Percentiles rank a stretch among this genome's conserved stretches.
Evolutionary conservation across 805 yeast species (phyloP).

Genomic region (Zygotorulaspora chibaensis): DNA sequence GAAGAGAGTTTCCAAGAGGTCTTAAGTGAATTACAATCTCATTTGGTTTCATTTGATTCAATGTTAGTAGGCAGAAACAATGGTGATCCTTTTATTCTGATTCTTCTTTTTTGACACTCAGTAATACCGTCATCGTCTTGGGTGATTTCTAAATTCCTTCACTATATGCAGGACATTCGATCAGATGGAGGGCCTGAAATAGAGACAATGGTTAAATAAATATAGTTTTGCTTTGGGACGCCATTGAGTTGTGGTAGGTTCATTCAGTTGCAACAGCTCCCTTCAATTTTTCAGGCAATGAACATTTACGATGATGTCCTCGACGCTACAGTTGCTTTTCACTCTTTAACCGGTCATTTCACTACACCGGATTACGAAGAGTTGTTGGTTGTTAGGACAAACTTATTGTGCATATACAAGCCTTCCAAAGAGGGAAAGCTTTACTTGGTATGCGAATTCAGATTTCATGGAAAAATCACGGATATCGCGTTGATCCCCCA

Average conservation of each 20-base stretch:
- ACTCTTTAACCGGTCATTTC: conserved; percentile 51
- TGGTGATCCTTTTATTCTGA: too few species aligned
- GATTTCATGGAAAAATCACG: conserved; percentile 64
- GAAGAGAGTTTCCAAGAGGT: too few species aligned
- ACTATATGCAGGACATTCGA: too few species aligned
- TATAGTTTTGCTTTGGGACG: neutral
- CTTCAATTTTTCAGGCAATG: conserved; percentile 44
- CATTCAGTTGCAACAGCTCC: too few species aligned
- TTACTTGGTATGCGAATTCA: conserved; percentile 55
- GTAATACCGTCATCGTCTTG: neutral
- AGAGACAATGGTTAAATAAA: neutral
- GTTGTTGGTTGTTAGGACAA: conserved; percentile 66
- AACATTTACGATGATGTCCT: conserved; percentile 74
- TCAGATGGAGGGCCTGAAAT: too few species aligned
- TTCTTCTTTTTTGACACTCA: neutral
- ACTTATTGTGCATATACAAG: conserved; percentile 44
- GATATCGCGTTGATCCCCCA: conserved; percentile 51
- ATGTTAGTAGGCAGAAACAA: neutral
- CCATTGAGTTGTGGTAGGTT: neutral
- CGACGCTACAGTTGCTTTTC: conserved; percentile 70
- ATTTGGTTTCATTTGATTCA: neutral
- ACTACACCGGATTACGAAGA: conserved; percentile 41
- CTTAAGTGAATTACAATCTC: too few species aligned
- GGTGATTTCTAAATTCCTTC: too few species aligned
- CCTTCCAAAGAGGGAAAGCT: conserved; percentile 22